A percentile compares a stretch with the other conserved stretches of the same genome.
phyloP scores from a whole-genome alignment of 768 basidiomycete species.

The Termitomyces eurrhizus region DNA sequence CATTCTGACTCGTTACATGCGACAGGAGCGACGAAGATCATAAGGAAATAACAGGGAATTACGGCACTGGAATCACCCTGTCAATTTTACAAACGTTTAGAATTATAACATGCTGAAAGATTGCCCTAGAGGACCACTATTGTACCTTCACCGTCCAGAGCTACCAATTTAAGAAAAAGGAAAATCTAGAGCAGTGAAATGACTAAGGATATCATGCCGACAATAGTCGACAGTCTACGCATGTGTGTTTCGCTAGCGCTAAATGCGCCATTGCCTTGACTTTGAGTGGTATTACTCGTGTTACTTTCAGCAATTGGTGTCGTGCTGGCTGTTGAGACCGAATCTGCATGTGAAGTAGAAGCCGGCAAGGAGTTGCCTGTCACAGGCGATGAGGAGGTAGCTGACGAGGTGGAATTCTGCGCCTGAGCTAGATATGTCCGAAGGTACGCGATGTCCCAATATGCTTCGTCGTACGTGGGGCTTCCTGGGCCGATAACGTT shows the following conservation, averaged over 20 bases:
- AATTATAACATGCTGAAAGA: background rate
- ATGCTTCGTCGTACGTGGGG: conserved; percentile 45
- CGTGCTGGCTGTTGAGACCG: background rate
- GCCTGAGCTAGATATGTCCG: conserved; percentile 45
- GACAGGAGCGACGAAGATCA: no score
- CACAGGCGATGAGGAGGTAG: background rate
- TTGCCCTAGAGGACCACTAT: background rate
- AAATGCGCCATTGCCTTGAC: background rate
- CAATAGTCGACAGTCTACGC: background rate
- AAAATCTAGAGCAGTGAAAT: background rate
- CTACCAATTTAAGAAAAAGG: background rate
- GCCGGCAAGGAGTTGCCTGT: background rate
- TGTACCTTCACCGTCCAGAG: background rate
- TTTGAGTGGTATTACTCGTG: background rate
- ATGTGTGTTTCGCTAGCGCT: background rate
- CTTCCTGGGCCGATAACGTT: conserved; percentile 45
- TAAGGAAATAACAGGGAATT: background rate
- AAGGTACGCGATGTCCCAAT: conserved; percentile 59
- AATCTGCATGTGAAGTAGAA: background rate
- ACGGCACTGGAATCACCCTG: background rate
- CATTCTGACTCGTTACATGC: no score
- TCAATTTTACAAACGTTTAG: no score
- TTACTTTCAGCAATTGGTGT: background rate
- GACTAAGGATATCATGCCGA: background rate
- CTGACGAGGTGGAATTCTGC: background rate